Conservation (phyloP, 176 grass and related monocot species). For the Zoysia japonica region DNA sequence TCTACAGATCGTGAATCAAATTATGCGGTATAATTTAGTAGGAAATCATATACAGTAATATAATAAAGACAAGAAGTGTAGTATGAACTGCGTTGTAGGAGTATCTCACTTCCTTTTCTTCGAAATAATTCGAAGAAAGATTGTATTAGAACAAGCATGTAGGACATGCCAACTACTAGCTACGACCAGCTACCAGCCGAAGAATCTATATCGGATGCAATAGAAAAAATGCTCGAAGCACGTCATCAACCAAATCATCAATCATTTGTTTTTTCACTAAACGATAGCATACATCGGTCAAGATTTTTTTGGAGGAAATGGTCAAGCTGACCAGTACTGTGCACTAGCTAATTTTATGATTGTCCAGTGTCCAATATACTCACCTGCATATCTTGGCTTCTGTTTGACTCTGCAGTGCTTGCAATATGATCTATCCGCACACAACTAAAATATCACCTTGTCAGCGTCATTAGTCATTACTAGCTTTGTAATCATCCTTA, state of each 20-base stretch:
- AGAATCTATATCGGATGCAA: constrained; percentile 48
- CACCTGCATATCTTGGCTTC: constrained; percentile 8
- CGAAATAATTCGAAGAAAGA: background rate
- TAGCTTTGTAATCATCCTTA: background rate
- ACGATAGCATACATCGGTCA: background rate
- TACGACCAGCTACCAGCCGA: constrained; percentile 29
- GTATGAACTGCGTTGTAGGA: constrained; percentile 9
- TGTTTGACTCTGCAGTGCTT: background rate
- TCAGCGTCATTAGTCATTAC: background rate
- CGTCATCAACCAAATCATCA: constrained; percentile 27
- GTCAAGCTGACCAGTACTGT: background rate
- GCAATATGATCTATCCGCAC: background rate
- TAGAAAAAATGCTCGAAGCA: constrained; percentile 38
- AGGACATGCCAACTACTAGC: constrained; percentile 26
- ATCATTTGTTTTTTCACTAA: constrained; percentile 28
- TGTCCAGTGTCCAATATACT: constrained; percentile 15
- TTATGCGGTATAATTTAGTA: background rate
- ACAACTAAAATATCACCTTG: background rate
- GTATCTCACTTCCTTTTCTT: constrained; percentile 31
- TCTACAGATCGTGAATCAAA: background rate
- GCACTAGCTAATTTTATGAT: background rate
- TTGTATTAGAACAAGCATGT: constrained; percentile 15
- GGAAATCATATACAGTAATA: background rate
- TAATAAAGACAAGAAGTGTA: constrained; percentile 8
- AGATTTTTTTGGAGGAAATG: constrained; percentile 18